Base-by-base conservation (phyloP, 495 filamentous ascomycete genomes). In the Aspergillus baeticus region DNA sequence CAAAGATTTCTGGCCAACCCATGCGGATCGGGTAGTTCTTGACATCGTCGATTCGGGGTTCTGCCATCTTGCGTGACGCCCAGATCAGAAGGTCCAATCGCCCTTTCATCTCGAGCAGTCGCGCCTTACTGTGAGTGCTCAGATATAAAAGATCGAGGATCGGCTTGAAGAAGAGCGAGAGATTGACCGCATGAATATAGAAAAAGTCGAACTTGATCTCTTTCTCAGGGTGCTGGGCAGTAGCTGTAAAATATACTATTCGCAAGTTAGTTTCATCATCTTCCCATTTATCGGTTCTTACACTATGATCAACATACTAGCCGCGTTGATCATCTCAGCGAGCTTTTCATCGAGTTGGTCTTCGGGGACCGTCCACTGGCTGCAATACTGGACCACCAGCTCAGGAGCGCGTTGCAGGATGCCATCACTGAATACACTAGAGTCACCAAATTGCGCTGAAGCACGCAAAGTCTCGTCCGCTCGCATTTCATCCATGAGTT, bases 181-280 rank as follows among this genome's bases (percentile, higher is more conserved):
- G 49, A 26, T 62, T 76, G n/a, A 72, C 65, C 23, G 37, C 50
- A 54, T 76, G 73, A 60, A 76, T 68, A 54, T 55, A 51, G 63
- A 70, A 73, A 50, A 76, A 76, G 55, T 76, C 73, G 38, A 76
- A 58, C 54, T 69, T 70, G 18, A 39, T 11, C 37, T 34, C 26
- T 20, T 66, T 62, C 21, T 59, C 58, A 1, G 59, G 48, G 5
- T 52, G n/a, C 31, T 72, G 69, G 6, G 61, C 63, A 0, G 66
- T 63, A 3, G 60, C 67, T 21, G 58, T 42, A 39, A 56, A n/a
- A 35, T 68, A 69, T 2, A 61, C 70, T n/a, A n/a, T n/a, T n/a
- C n/a, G n/a, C n/a, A n/a, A n/a, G 29, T 46, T 11, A 23, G 10
- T 33, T 60, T 68, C 29, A 75, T 65, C 69, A 68, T 64, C 61